Evolutionary conservation across 2,329 filamentous ascomycete genomes (phyloP).

Genomic region (Alternaria triticina): DNA sequence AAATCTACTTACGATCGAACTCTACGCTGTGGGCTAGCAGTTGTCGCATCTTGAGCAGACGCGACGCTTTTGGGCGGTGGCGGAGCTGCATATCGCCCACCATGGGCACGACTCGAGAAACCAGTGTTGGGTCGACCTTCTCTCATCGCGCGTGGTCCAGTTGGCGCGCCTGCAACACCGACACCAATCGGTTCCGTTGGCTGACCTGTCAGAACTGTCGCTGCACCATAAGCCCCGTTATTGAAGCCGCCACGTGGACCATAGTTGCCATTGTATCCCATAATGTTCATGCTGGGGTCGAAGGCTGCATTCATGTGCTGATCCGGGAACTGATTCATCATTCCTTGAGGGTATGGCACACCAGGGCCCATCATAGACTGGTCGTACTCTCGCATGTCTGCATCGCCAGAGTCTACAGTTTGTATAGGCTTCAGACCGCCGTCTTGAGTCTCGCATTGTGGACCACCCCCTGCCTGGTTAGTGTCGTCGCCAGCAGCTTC

Average conservation of each 20-base stretch:
- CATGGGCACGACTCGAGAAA: conserved; percentile 65
- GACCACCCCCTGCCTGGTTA: conserved; percentile 25
- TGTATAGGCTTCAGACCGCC: conserved; percentile 43
- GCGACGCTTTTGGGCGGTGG: conserved; percentile 24
- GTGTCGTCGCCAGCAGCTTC: conserved; percentile 21
- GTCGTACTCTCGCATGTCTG: conserved; percentile 27
- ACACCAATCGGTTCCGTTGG: conserved; percentile 55
- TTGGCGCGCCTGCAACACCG: conserved; percentile 76
- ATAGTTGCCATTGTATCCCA: conserved; percentile 45
- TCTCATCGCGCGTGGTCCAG: conserved; percentile 92
- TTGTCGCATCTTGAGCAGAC: conserved; percentile 24
- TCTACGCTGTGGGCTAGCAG: conserved; percentile 35
- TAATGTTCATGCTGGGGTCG: conserved; percentile 49
- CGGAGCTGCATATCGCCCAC: conserved; percentile 33
- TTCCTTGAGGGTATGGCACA: conserved; percentile 33
- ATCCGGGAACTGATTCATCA: conserved; percentile 59
- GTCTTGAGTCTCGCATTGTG: conserved; percentile 17
- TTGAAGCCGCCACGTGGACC: conserved; percentile 56
- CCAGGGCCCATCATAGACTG: conserved; percentile 38
- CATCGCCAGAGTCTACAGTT: conserved; percentile 40
- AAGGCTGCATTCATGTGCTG: conserved; percentile 52
- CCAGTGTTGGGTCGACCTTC: conserved; percentile 85
- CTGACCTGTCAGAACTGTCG: conserved; percentile 45
- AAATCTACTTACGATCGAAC: conserved; percentile 38
- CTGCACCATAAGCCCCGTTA: conserved; percentile 44